A percentile compares a stretch with the other conserved stretches of the same genome.
Conservation (phyloP, 2,329 filamentous ascomycete genomes). For the Aciculosporium take region DNA sequence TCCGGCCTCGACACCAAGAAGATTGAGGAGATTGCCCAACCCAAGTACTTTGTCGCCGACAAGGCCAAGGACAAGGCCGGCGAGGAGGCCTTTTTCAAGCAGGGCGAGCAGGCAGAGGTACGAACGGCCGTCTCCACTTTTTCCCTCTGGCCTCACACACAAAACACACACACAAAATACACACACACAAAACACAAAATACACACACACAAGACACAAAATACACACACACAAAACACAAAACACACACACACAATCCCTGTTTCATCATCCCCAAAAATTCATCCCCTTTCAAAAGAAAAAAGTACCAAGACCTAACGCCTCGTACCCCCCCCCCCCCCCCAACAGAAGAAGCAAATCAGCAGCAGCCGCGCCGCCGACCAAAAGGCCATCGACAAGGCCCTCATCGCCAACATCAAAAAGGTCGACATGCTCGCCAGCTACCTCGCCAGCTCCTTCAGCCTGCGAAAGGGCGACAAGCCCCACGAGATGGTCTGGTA, state of each 20-base stretch:
- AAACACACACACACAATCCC: neutral
- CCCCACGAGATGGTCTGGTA: slow-evolving; percentile 99
- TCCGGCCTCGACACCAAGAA: slow-evolving; percentile 79
- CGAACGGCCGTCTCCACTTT: slow-evolving; percentile 1
- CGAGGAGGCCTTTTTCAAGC: slow-evolving; percentile 99
- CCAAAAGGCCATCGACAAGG: slow-evolving; percentile 98
- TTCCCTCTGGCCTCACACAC: no score
- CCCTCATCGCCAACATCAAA: slow-evolving; percentile 89
- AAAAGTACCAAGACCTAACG: neutral
- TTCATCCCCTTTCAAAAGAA: neutral
- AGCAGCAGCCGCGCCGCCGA: slow-evolving; percentile 83
- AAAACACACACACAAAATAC: neutral
- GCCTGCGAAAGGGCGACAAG: slow-evolving; percentile 97
- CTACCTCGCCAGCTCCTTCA: slow-evolving; percentile 94
- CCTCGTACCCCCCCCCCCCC: slow-evolving; percentile 13
- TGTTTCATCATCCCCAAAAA: neutral
- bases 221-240: neutral
- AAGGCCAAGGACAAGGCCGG: slow-evolving; percentile 89
- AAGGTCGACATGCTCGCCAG: slow-evolving; percentile 88
- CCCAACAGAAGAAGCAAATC: slow-evolving; percentile 83
- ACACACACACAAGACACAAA: neutral
- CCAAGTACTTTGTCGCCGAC: slow-evolving; percentile 92
- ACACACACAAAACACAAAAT: neutral
- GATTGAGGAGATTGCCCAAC: slow-evolving; percentile 61
- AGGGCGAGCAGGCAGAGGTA: slow-evolving; percentile 96